Conservation (phyloP, 495 filamentous ascomycete species). For the Penicillium chermesinum region DNA sequence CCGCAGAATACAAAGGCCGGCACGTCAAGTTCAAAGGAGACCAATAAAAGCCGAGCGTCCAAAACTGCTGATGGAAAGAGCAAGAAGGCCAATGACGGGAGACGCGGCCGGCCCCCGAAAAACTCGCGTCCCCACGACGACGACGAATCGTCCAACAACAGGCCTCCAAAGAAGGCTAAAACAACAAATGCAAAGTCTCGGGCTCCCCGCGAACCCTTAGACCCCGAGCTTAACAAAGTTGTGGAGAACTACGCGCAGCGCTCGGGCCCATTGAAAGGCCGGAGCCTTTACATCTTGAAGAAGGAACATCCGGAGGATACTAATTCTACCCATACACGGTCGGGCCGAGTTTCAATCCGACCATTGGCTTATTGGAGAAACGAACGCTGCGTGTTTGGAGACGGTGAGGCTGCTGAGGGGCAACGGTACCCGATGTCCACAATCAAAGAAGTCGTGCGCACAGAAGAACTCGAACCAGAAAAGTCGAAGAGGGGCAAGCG, state of each 20-base stretch:
- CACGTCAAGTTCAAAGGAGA: conserved; percentile 3
- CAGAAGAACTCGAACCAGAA: conserved; percentile 54
- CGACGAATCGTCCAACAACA: conserved; percentile 17
- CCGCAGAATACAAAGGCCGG: neutral
- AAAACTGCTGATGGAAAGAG: conserved; percentile 12
- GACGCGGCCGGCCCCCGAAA: conserved; percentile 34
- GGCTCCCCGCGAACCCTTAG: conserved; percentile 16
- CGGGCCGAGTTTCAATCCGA: conserved; percentile 55
- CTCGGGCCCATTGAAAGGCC: conserved; percentile 44
- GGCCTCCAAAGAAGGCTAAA: conserved; percentile 35
- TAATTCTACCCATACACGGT: conserved; percentile 47
- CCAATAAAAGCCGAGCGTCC: conserved; percentile 10
- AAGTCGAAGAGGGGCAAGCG: conserved; percentile 30
- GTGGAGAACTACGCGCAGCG: conserved; percentile 41
- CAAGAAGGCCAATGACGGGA: conserved; percentile 19
- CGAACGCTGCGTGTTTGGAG: conserved; percentile 67
- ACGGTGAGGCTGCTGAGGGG: conserved; percentile 48
- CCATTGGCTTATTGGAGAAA: conserved; percentile 86
- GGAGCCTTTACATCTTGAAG: conserved; percentile 66
- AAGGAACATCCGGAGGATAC: conserved; percentile 56
- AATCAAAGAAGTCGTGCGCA: conserved; percentile 71
- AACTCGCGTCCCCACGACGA: conserved; percentile 15
- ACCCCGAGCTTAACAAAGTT: conserved; percentile 36
- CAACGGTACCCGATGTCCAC: conserved; percentile 54
- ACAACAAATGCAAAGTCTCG: conserved; percentile 11